A percentile compares a stretch with the other conserved stretches of the same genome.
phyloP scores from a whole-genome alignment of 345 rosid genomes.

The Eucalyptus sideroxylon region DNA sequence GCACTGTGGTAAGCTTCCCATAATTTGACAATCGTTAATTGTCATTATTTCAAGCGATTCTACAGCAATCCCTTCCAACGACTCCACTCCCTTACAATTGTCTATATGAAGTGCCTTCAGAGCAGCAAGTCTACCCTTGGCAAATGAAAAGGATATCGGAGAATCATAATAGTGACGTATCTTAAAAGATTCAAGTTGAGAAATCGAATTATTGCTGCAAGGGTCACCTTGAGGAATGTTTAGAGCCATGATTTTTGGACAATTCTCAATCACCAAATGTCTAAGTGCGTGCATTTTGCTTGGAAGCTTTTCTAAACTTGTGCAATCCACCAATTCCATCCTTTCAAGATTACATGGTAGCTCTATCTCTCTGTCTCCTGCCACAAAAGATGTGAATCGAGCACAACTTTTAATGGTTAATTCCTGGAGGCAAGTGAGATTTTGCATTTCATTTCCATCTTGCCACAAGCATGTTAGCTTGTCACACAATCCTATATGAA shows the following conservation, averaged over 20 bases:
- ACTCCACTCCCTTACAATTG: not conserved
- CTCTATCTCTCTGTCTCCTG: not conserved
- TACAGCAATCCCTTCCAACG: not conserved
- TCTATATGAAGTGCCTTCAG: no score
- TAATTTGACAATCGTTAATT: rapidly evolving
- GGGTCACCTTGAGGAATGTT: not conserved
- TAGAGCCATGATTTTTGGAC: not conserved
- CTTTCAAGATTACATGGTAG: not conserved
- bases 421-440: not conserved
- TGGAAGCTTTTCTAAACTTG: not conserved
- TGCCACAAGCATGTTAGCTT: no score
- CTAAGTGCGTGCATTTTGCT: not conserved
- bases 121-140: not conserved
- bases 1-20: not conserved
- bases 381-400: not conserved
- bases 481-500: no score
- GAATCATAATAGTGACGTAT: no score
- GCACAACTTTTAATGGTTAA: rapidly evolving
- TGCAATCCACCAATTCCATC: not conserved
- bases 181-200: not conserved
- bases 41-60: not conserved
- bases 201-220: rapidly evolving
- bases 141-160: not conserved
- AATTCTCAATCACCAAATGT: not conserved
- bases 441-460: no score